Conservation (phyloP, 805 yeast genomes). For the Ogataea ganodermae region DNA sequence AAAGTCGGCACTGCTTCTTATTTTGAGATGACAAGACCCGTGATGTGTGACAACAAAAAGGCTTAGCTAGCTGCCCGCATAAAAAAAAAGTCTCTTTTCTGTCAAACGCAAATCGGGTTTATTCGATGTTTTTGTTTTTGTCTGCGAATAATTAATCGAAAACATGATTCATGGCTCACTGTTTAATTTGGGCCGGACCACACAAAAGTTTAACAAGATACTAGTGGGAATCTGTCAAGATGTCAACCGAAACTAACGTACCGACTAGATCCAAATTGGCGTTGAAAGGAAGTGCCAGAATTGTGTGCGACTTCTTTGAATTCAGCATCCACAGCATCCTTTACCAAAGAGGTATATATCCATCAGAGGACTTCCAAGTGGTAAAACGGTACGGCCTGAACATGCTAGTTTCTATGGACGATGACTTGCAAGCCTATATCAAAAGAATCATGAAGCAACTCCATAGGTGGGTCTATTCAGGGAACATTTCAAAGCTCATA, state of each 20-base stretch:
- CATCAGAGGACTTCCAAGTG: conserved; percentile 77
- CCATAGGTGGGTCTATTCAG: conserved; percentile 71
- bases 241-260: conserved; percentile 13
- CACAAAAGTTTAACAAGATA: too few relatives aligned
- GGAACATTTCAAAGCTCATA: conserved; percentile 65
- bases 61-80: too few relatives aligned
- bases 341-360: conserved; percentile 88
- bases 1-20: too few relatives aligned
- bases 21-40: too few relatives aligned
- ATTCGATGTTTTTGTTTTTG: too few relatives aligned
- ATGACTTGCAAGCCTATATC: conserved; percentile 72
- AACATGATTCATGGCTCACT: too few relatives aligned
- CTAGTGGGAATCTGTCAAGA: too few relatives aligned
- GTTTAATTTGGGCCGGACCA: too few relatives aligned
- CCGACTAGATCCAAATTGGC: conserved; percentile 54
- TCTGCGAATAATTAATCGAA: too few relatives aligned
- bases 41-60: too few relatives aligned
- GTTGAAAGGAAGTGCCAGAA: conserved; percentile 74
- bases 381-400: conserved; percentile 80
- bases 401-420: conserved; percentile 69
- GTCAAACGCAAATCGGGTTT: too few relatives aligned
- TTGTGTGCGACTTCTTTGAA: conserved; percentile 82
- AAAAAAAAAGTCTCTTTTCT: too few relatives aligned
- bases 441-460: conserved; percentile 67
- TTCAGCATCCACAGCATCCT: conserved; percentile 78